Conservation (phyloP, 2,329 filamentous ascomycete genomes). For the Phyllosticta citrichinensis region DNA sequence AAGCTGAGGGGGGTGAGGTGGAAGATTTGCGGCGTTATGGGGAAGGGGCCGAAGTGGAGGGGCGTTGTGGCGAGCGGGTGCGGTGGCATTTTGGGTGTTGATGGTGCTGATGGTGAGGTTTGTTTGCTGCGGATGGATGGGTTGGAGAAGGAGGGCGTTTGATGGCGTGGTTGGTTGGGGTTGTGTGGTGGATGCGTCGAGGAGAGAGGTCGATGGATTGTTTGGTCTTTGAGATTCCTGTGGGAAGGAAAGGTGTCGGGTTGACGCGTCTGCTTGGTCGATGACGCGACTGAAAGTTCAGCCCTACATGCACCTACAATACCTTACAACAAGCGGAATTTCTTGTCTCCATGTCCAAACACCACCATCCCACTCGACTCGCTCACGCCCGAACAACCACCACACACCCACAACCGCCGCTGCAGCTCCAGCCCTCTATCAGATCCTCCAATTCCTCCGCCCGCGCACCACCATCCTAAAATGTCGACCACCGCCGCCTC, state of each 20-base stretch:
- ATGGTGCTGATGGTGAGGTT: neutral
- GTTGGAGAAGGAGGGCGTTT: too few relatives aligned
- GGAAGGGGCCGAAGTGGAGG: slow-evolving; percentile 65
- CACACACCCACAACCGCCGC: neutral
- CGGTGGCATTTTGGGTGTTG: too few relatives aligned
- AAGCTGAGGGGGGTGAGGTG: slow-evolving; percentile 69
- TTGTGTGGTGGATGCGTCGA: too few relatives aligned
- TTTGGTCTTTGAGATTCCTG: too few relatives aligned
- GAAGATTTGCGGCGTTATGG: slow-evolving; percentile 81
- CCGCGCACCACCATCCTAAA: neutral
- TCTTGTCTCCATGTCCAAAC: too few relatives aligned
- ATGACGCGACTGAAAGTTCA: neutral
- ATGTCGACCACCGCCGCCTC: neutral
- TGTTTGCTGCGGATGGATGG: neutral
- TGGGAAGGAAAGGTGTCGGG: too few relatives aligned
- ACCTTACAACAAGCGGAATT: too few relatives aligned
- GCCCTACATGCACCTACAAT: too few relatives aligned
- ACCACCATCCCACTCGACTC: neutral
- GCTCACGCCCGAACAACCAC: neutral
- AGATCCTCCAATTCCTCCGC: neutral
- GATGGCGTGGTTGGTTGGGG: too few relatives aligned
- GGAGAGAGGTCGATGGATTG: too few relatives aligned
- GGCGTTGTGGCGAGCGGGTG: slow-evolving; percentile 13
- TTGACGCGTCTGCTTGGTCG: too few relatives aligned
- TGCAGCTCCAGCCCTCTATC: neutral